Evolutionary conservation across 306 rosid genomes (phyloP).

Genomic region (Urtica urens): DNA sequence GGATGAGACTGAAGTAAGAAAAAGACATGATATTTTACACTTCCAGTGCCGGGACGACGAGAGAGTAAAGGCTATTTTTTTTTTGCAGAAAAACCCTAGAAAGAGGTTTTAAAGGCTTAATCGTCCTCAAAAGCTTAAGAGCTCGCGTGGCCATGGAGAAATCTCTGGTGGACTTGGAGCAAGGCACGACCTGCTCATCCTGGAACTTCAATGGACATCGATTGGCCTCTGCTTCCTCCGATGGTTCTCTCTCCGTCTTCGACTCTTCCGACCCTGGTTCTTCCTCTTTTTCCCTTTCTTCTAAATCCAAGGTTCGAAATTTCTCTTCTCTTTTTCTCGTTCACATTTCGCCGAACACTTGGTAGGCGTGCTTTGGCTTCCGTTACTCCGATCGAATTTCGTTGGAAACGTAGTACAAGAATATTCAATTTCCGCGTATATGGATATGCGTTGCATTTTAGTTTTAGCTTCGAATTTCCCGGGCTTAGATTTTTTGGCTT

Average conservation of each 20-base stretch:
- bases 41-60: too few species aligned
- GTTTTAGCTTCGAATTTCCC: too few species aligned
- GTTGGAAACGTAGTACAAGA: too few species aligned
- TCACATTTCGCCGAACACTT: neutral
- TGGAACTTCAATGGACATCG: conserved; percentile 59
- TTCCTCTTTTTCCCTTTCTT: conserved; percentile 47
- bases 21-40: too few species aligned
- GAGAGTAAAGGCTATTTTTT: too few species aligned
- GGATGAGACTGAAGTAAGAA: too few species aligned
- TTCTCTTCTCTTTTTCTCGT: neutral
- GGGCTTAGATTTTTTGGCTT: too few species aligned
- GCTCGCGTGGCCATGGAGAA: conserved; percentile 40
- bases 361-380: neutral
- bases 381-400: neutral
- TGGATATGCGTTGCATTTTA: too few species aligned
- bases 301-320: conserved; percentile 44
- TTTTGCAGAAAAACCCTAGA: too few species aligned
- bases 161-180: conserved; percentile 45
- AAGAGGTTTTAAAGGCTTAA: neutral
- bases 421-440: too few species aligned
- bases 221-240: conserved; percentile 59
- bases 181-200: conserved; percentile 56
- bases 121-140: neutral
- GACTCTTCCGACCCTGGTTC: conserved; percentile 39
- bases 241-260: conserved; percentile 61